These are phyloP conservation scores for Diaporthe capsici DNA, from an alignment of 2,329 filamentous ascomycete genomes.

Conservation along the genomic window DNA sequence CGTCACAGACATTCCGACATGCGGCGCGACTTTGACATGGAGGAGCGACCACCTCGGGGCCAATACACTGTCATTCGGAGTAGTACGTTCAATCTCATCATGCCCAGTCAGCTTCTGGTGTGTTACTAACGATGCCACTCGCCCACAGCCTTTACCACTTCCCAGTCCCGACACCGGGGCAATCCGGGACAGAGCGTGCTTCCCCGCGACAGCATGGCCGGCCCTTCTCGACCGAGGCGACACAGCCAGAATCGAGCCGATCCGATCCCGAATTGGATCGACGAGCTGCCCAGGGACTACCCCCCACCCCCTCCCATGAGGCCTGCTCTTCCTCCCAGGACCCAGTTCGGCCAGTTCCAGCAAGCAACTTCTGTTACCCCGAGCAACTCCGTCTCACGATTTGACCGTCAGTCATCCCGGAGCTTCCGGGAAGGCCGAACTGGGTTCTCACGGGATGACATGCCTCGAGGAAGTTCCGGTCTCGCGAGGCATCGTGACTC, in stretches of 20 bases:
- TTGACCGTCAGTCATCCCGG: neutral
- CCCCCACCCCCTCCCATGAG: neutral
- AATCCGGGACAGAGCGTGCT: neutral
- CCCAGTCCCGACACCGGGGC: neutral
- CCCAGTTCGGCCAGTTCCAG: neutral
- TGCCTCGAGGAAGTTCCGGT: neutral
- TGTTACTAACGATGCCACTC: neutral
- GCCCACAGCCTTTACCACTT: neutral
- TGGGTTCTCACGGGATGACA: neutral
- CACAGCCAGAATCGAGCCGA: neutral
- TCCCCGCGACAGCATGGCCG: neutral
- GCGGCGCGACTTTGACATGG: neutral
- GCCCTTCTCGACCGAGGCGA: neutral
- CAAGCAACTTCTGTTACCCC: neutral
- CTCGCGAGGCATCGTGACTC: neutral
- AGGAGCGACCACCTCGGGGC: neutral
- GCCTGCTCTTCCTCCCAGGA: neutral
- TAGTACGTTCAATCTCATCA: neutral
- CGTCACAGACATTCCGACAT: neutral
- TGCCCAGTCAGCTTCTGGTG: neutral
- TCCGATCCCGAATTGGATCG: neutral
- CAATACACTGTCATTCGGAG: neutral
- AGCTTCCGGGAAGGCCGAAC: neutral
- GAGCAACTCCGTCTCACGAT: neutral
- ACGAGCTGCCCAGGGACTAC: neutral